Base-by-base conservation (phyloP, 768 basidiomycete species). In the Termitomyces sp. region DNA sequence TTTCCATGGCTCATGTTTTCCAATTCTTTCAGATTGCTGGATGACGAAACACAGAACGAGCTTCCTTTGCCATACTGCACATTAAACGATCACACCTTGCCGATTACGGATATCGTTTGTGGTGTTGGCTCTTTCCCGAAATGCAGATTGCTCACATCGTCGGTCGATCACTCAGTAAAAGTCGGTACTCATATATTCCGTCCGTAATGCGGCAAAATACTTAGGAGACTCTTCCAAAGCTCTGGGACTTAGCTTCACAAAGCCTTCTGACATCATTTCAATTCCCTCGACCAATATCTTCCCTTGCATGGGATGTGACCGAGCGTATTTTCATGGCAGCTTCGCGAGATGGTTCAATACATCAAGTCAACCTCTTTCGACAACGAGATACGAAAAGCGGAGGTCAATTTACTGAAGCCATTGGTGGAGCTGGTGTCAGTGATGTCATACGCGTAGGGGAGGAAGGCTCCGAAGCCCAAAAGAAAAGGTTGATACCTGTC, bases 251-350 rank as follows among this genome's bases (percentile, higher is more conserved):
- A 20, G 76, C 87, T 14, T 84, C 91, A 0, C 80, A 81, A 51
- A 77, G 86, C 13, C 78, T 98, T 16, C 74, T 98, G 26, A 87
- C 90, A 6, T 94, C 95, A 0, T 96, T 96, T 69, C 80, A 87
- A 62, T 94, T 97, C 63, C 91, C 94, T 16, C 78, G 85, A 56
- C 81, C 90, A 1, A 85, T 95, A 35, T 73, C 81, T 5, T 81
- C 75, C 55, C 66, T 95, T 18, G 82, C 83, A 10, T 88, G 90
- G 80, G 94, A 98, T 63, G 66, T 81, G n/a, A 83, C 87, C 0
- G 96, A 98, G 73, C 83, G 95, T 26, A 75, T 88, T 49, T 92
- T 98, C 71, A 94, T 97, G 67, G 92, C 92, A 32, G 89, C 86
- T 10, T 92, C 92, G 0, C 63, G 77, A 26, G 79, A 87, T 49